phyloP scores from a whole-genome alignment of 371 early-diverging fungal genomes.

The Choanephora cucurbitarum region DNA sequence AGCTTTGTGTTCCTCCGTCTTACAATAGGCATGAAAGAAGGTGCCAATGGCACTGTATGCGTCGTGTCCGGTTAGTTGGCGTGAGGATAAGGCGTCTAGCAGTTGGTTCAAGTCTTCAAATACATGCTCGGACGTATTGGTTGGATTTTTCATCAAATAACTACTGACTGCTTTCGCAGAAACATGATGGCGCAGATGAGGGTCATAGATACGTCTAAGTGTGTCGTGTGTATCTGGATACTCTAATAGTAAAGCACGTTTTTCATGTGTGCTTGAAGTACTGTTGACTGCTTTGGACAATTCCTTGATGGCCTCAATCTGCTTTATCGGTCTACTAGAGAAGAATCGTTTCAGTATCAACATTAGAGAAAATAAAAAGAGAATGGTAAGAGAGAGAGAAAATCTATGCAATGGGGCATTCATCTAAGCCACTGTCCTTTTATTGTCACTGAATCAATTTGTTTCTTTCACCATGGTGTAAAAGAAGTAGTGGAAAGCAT shows the following conservation, averaged over 20 bases:
- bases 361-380: slow-evolving; percentile 5
- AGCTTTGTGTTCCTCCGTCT: slow-evolving; percentile 27
- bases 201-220: slow-evolving; percentile 55
- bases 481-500: slow-evolving; percentile 79
- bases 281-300: slow-evolving; percentile 35
- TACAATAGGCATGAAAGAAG: slow-evolving; percentile 34
- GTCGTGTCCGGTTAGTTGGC: slow-evolving; percentile 43
- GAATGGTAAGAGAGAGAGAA: neutral
- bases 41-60: slow-evolving; percentile 42
- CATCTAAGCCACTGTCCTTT: slow-evolving; percentile 13
- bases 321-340: slow-evolving; percentile 13
- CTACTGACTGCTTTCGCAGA: slow-evolving; percentile 28
- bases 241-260: slow-evolving; percentile 29
- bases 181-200: slow-evolving; percentile 42
- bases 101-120: slow-evolving; percentile 21
- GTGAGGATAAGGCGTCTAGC: slow-evolving; percentile 49
- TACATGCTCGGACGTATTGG: neutral
- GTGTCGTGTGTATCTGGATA: slow-evolving; percentile 40
- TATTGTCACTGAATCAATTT: too few relatives aligned
- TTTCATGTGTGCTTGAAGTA: slow-evolving; percentile 35
- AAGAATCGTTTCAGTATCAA: slow-evolving; percentile 8
- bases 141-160: slow-evolving; percentile 16
- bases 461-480: slow-evolving; percentile 54
- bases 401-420: neutral
- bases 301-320: slow-evolving; percentile 34